Conservation (phyloP, 2,329 filamentous ascomycete species). For the Fusarium compactum region DNA sequence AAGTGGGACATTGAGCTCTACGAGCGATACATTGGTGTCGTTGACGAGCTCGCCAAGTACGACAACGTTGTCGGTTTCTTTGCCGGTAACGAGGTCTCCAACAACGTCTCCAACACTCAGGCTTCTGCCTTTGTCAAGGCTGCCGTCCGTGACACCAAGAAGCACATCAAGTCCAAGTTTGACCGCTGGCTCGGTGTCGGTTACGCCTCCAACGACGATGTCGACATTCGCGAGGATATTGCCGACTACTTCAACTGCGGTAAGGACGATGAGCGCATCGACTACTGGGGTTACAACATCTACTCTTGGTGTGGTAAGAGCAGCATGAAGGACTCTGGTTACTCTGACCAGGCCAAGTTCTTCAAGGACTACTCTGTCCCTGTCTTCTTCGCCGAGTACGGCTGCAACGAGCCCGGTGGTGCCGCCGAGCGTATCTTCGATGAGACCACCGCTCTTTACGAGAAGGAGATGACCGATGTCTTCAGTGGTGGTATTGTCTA, state of each 20-base stretch:
- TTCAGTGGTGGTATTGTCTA: conserved; percentile 98
- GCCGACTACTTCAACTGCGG: conserved; percentile 97
- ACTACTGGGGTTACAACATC: conserved; percentile 99
- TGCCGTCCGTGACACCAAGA: conserved; percentile 94
- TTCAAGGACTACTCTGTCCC: conserved; percentile 92
- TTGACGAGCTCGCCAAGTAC: conserved; percentile 86
- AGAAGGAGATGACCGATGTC: conserved; percentile 83
- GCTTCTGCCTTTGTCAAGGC: conserved; percentile 97
- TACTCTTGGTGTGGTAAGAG: conserved; percentile 98
- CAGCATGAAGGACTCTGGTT: conserved; percentile 80
- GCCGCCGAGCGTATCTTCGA: conserved; percentile 80
- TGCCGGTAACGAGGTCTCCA: conserved; percentile 96
- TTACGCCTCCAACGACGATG: conserved; percentile 95
- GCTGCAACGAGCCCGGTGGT: conserved; percentile 80
- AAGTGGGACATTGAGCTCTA: conserved; percentile 84
- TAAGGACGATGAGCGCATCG: conserved; percentile 72
- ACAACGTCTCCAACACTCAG: conserved; percentile 86
- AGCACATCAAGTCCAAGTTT: conserved; percentile 85
- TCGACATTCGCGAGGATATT: conserved; percentile 82
- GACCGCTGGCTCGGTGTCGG: conserved; percentile 88
- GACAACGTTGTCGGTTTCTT: conserved; percentile 97
- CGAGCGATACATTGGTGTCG: conserved; percentile 82
- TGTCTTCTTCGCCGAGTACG: conserved; percentile 98
- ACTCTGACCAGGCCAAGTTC: conserved; percentile 84
- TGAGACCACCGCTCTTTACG: conserved; percentile 86